Percentiles rank a stretch among this genome's conserved stretches.
These are phyloP conservation scores for Ascomycota sp. DNA, from an alignment of 2,329 filamentous ascomycete species.

Conservation along the genomic window DNA sequence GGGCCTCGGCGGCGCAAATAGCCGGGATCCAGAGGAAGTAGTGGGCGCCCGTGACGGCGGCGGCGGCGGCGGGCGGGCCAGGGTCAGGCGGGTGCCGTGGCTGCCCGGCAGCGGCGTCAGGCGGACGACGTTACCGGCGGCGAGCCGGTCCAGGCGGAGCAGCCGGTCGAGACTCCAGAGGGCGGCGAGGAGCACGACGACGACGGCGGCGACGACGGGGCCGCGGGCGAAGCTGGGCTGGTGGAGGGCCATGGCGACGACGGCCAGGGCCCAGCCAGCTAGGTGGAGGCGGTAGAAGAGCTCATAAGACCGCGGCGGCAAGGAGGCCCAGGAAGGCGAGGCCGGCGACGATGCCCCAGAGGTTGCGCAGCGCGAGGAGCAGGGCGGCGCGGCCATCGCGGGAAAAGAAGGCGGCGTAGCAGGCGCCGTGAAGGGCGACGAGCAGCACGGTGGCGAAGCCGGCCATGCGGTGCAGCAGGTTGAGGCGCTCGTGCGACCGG, in stretches of 20 bases:
- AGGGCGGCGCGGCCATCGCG: constrained; percentile 7
- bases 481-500: constrained; percentile 38
- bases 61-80: constrained; percentile 26
- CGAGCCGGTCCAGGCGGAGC: constrained; percentile 22
- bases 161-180: constrained; percentile 32
- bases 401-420: constrained; percentile 22
- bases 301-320: constrained; percentile 30
- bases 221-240: constrained; percentile 23
- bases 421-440: constrained; percentile 23
- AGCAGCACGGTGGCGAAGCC: constrained; percentile 27
- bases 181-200: constrained; percentile 16
- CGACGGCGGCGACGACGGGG: constrained; percentile 21
- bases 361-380: constrained; percentile 17
- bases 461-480: constrained; percentile 32
- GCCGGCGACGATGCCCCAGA: constrained; percentile 27
- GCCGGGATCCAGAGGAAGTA: constrained; percentile 43
- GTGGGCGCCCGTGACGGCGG: constrained; percentile 33
- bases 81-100: constrained; percentile 31
- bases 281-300: constrained; percentile 34
- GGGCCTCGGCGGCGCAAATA: constrained; percentile 34
- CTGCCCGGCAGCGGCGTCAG: constrained; percentile 32
- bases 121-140: constrained; percentile 28
- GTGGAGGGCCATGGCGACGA: constrained; percentile 29
- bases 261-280: constrained; percentile 23
- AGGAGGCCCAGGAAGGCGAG: constrained; percentile 23